Evolutionary conservation across 805 yeast species (phyloP).

Genomic region (Limtongia smithiae): DNA sequence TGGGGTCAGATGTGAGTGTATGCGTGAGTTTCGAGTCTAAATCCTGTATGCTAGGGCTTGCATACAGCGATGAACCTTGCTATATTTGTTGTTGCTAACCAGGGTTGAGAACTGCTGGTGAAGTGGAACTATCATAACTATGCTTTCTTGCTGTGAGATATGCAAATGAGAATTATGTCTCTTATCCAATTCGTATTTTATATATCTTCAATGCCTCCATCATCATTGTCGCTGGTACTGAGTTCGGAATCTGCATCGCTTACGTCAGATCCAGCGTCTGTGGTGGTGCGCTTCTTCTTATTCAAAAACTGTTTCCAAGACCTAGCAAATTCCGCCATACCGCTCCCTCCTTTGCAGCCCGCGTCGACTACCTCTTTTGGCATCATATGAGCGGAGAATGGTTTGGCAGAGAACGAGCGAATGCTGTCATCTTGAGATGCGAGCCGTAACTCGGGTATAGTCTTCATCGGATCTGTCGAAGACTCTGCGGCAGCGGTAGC

Average conservation of each 20-base stretch:
- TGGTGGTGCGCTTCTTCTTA: neutral
- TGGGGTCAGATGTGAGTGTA: too few species aligned
- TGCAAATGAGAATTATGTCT: neutral
- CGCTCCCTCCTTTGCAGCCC: constrained; percentile 54
- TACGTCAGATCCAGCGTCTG: neutral
- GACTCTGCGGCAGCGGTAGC: constrained; percentile 26
- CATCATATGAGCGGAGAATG: constrained; percentile 85
- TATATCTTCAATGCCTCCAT: constrained; percentile 4
- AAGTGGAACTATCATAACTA: neutral
- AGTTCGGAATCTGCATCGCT: neutral
- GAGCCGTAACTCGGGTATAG: constrained; percentile 49
- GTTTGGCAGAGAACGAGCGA: constrained; percentile 73
- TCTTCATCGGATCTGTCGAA: constrained; percentile 33
- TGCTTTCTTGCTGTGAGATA: neutral
- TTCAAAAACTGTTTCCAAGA: constrained; percentile 50
- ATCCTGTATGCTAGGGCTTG: too few species aligned
- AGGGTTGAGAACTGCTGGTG: too few species aligned
- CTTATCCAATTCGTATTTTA: neutral
- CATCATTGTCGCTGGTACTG: neutral
- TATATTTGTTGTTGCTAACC: too few species aligned
- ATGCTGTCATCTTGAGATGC: constrained; percentile 61
- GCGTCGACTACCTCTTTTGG: constrained; percentile 92
- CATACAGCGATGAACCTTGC: too few species aligned
- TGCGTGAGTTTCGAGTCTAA: too few species aligned
- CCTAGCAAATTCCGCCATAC: constrained; percentile 65